Base-by-base conservation (phyloP, 2,329 filamentous ascomycete species). In the Phaeosphaeria sp. region DNA sequence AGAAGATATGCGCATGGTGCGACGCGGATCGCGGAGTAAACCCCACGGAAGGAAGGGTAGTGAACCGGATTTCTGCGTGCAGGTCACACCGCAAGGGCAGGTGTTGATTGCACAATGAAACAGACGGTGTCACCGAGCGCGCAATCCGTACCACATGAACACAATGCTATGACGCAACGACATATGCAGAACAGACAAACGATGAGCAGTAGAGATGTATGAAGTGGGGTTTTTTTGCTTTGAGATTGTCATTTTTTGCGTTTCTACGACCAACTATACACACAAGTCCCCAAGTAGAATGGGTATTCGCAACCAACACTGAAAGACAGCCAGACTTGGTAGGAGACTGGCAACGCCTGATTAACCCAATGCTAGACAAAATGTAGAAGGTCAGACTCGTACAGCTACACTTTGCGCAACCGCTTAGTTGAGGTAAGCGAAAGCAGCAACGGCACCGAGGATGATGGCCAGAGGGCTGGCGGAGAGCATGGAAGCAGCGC, bases 341-440 rank as follows among this genome's bases (percentile, higher is more conserved):
- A 51, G 64, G 51, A 63, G 21, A 22, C 8, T 21, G n/a, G 4
- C 42, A 44, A 46, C 44, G 44, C 44, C 56, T 52, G 55, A 62
- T 63, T 67, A 58, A 53, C 55, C 64, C 55, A 62, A 67, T 65
- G 60, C 59, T 53, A 57, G 47, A 59, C 60, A 61, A 17, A 18
- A 36, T n/a, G 21, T 27, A 22, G 21, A 47, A 25, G 11, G 18
- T 13, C n/a, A 40, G 27, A n/a, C 22, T 21, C 7, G 27, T 25
- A 13, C 17, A 20, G 11, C 40, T 18, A 43, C 40, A 43, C 20
- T 21, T 18, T 43, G 30, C 30, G 30, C 40, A 21, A 18, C 40
- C 53, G 57, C 63, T 71, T 78, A 78, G 62, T 72, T 71, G 56
- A 79, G 71, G 70, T 77, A 79, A 47, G 74, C 73, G 56, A 80